Base-by-base conservation (phyloP, 2,329 filamentous ascomycete species). In the Fusarium continuum region DNA sequence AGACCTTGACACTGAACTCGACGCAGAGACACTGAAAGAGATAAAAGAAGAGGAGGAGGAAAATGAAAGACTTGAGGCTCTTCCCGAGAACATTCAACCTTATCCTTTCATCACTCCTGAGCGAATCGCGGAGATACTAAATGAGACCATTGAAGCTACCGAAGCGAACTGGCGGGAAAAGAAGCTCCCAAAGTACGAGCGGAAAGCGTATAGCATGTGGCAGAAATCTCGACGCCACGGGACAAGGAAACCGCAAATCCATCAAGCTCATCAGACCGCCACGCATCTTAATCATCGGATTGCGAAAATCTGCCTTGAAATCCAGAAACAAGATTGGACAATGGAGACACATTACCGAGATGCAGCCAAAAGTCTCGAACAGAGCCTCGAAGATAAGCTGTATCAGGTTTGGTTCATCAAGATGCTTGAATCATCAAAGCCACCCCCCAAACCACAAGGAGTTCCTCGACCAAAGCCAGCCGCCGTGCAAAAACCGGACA, bases 201-300 rank as follows among this genome's bases (percentile, higher is more conserved):
- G 72, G 6, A 87, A 82, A 54, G 90, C 89, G 0, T 83, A 85
- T 69, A 74, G 71, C 4, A 65, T 90, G 3, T 96, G 91, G 92
- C 76, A 72, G 4, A 65, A 80, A 32, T 85, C 85, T 25, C 84
- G 80, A 45, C 78, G 77, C 9, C 72, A 74, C 35, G 75, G 76
- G 68, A 74, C 72, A 3, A 68, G 50, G 26, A 68, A 45, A 6
- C 64, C 61, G 2, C 76, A 82, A 22, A 81, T 88, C 16, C 72
- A 77, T 2, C 64, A 69, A 8, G 79, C 83, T n/a, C 76, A 77
- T 9, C 70, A 68, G 6, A 70, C 77, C 5, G 78, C 85, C 9
- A 71, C 76, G 5, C 67, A 72, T 5, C 77, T 85, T 16, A 75
- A 82, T 11, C 57, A 68, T 3, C 86, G 89, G 9, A 78, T 94